Evolutionary conservation across 108 stramenopile genomes (phyloP), one percentile per base, ranked within the genome.

Genomic region (Conticribra guillardii): DNA sequence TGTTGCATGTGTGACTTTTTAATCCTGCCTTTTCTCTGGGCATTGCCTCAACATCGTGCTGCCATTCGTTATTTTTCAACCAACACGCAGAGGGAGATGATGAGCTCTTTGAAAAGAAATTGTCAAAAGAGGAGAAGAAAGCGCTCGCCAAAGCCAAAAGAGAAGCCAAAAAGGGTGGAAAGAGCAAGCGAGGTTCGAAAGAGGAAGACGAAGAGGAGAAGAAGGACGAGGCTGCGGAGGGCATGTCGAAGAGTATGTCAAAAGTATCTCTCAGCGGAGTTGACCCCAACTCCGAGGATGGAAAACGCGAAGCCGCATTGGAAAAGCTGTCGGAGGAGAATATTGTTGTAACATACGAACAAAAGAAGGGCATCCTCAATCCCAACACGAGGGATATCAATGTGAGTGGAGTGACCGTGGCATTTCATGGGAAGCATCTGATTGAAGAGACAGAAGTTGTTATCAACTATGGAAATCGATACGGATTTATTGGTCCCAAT

Each of bases 301-400:
- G 56, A 23, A 91, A 89, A 53, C 80, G 74, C 0, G 91, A 89
- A 53, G 82, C 74, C 8, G 82, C 82, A 5, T 64, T 96, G 59
- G 92, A 96, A 21, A 67, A 88, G 28, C 80, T 96, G 9, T 84
- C 88, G 18, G 64, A 81, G 24, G 82, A 93, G 4, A 64, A 93
- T 30, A 96, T 96, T 80, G 76, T 84, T 63, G 89, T 90, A 24
- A 96, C 91, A 33, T 96, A 92, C 71, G 95, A 93, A 77, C 54
- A 69, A 21, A 80, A 82, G 33, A 88, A 88, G 73, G 87, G 85
- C 21, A 74, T 63, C 33, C 67, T 88, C 53, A 92, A 96, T 70
- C 84, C 93, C 44, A 97, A 94, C 79, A 82, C 96, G 21, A 87
- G 96, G 33, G 97, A 99, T 83, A 97, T 99, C 78, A 96, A 98